Evolutionary conservation across 148 eudicot genomes (phyloP), one percentile per base, ranked within the genome.

Genomic region (Persicaria maculosa): DNA sequence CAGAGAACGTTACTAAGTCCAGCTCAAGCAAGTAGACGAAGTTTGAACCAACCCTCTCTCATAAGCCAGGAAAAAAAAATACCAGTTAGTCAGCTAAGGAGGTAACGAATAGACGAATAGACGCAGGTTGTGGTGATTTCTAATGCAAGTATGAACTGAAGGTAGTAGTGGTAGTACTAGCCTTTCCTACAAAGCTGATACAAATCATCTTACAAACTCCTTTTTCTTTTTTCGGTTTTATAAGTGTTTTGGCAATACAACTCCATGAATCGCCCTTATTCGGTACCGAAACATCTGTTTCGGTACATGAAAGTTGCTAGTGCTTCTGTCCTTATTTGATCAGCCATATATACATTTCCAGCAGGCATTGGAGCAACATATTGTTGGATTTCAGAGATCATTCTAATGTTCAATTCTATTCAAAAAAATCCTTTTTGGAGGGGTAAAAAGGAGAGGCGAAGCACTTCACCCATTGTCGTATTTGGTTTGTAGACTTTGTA

Each of bases 201-300:
- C 16, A 65, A n/a, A 65, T 25, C 70, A 65, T 65, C 47, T 64
- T 64, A 64, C 69, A 64, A 64, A 31, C 46, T 64, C 40, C 4
- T 9, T 14, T 59, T 9, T 20, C 3, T 25, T 59, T 57, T 22
- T 59, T 59, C 22, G 43, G 40, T 22, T 59, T 31, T 31, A 31
- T 31, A 31, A 31, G 67, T 59, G 43, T 59, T 59, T 57, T 59
- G 8, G 43, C 67, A 59, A 20, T 59, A 59, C 40, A 59, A 59
- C 43, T 59, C 67, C 43, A 22, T 59, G 67, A 22, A 10, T 59
- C 25, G 67, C 67, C 4, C 25, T 6, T 59, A 22, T 31, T 31
- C 40, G 40, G 3, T 31, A 31, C 40, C 3, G 40, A 31, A 22
- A 22, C 25, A 31, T 31, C 40, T 31, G 40, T 31, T 31, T 31